Evolutionary conservation across 2,329 filamentous ascomycete genomes (phyloP).

Genomic region (Cadophora luteo-olivacea): DNA sequence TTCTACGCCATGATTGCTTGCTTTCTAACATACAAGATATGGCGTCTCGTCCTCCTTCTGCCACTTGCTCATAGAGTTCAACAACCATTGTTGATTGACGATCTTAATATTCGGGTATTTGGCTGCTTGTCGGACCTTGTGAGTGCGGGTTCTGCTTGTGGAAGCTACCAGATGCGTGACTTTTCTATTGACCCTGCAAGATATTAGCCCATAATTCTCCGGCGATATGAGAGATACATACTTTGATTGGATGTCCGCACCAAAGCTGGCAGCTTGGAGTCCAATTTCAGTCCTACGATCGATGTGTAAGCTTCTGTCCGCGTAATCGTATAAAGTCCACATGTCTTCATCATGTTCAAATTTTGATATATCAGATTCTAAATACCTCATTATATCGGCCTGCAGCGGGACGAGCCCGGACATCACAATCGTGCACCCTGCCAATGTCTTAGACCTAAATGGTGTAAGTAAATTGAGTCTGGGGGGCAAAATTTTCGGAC

Average conservation of each 20-base stretch:
- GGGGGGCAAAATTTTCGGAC: not conserved
- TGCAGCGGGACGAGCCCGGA: slow-evolving; percentile 89
- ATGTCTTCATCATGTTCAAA: not conserved
- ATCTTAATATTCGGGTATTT: slow-evolving; percentile 84
- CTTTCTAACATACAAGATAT: slow-evolving; percentile 38
- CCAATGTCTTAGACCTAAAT: slow-evolving; percentile 65
- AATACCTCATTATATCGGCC: slow-evolving; percentile 69
- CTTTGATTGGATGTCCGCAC: slow-evolving; percentile 65
- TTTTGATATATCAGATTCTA: slow-evolving; percentile 24
- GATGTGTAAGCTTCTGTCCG: not conserved
- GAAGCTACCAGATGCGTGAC: slow-evolving; percentile 79
- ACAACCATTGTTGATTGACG: slow-evolving; percentile 89
- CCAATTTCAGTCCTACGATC: slow-evolving; percentile 76
- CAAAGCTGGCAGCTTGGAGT: slow-evolving; percentile 85
- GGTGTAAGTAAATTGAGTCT: slow-evolving; percentile 32
- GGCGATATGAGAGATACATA: slow-evolving; percentile 23
- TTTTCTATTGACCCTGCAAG: slow-evolving; percentile 59
- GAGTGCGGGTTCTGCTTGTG: slow-evolving; percentile 76
- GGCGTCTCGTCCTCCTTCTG: slow-evolving; percentile 77
- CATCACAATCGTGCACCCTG: slow-evolving; percentile 80
- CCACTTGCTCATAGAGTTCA: slow-evolving; percentile 86
- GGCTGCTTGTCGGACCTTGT: slow-evolving; percentile 88
- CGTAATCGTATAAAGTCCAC: not conserved
- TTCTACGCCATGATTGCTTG: not conserved
- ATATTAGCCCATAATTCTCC: slow-evolving; percentile 12